Conservation (phyloP, 164 flowering plant genomes). For the Piper betle region DNA sequence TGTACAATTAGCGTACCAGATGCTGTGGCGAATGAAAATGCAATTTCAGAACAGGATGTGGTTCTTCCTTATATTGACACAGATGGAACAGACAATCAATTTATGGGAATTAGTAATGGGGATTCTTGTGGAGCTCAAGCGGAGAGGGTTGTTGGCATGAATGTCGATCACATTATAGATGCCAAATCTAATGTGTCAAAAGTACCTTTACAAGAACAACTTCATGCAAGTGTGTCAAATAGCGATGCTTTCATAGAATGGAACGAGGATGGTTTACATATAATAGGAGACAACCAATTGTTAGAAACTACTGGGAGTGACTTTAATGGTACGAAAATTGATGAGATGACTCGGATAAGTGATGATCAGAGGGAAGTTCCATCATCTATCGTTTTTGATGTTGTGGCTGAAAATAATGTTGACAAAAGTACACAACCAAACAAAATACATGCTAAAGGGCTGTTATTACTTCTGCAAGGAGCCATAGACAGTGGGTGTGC, state of each 20-base stretch:
- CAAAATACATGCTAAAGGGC: conserved; percentile 25
- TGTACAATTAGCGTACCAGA: conserved; percentile 2
- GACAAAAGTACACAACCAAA: background rate
- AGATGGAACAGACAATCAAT: background rate
- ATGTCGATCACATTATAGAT: no score
- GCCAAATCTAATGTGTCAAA: no score
- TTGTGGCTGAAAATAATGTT: background rate
- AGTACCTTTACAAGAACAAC: no score
- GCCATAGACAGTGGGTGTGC: conserved; percentile 75
- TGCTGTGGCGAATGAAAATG: background rate
- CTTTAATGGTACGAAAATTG: background rate
- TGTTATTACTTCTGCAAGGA: conserved; percentile 35
- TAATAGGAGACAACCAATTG: background rate
- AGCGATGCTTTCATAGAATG: background rate
- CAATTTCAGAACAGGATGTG: background rate
- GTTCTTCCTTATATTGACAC: background rate
- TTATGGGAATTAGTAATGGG: no score
- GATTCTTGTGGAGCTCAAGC: no score
- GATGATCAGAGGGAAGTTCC: background rate
- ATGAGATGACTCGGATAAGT: background rate
- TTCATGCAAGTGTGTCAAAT: background rate
- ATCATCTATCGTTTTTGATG: background rate
- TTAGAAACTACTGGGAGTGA: background rate
- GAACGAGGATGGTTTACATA: background rate
- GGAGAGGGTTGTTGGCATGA: no score